phyloP scores from a whole-genome alignment of 352 stramenopile species.

The Pythium inflatum region DNA sequence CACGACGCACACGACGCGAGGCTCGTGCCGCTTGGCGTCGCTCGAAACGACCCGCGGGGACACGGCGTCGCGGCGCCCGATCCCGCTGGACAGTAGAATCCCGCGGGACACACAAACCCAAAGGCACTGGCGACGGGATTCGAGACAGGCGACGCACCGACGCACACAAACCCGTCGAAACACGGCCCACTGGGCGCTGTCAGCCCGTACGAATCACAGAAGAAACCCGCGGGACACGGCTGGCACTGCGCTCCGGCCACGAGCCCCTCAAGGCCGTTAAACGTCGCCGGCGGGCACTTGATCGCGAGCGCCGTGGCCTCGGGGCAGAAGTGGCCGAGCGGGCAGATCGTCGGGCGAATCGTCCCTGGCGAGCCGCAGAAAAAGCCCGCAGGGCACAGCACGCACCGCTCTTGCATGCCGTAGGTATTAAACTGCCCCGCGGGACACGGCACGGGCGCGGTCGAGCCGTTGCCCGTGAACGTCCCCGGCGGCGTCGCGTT shows the following conservation, averaged over 20 bases:
- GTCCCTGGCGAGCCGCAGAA: constrained; percentile 68
- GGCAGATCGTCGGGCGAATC: constrained; percentile 52
- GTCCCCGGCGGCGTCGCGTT: constrained; percentile 51
- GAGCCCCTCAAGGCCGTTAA: constrained; percentile 62
- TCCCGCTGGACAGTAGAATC: constrained; percentile 74
- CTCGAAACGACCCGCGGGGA: constrained; percentile 62
- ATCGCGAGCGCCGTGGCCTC: constrained; percentile 51
- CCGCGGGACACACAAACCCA: constrained; percentile 66
- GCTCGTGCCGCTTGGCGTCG: constrained; percentile 49
- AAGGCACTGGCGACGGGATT: constrained; percentile 57
- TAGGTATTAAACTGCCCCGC: constrained; percentile 70
- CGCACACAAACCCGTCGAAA: constrained; percentile 69
- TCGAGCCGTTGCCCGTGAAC: constrained; percentile 57
- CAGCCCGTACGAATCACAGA: constrained; percentile 87
- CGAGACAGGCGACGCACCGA: constrained; percentile 51
- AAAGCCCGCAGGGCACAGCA: constrained; percentile 71
- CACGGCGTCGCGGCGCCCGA: constrained; percentile 61
- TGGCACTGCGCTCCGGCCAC: constrained; percentile 74
- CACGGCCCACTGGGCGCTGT: constrained; percentile 54
- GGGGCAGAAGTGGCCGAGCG: constrained; percentile 72
- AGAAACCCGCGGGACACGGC: constrained; percentile 78
- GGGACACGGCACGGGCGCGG: constrained; percentile 50
- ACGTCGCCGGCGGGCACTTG: constrained; percentile 69
- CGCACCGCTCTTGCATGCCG: constrained; percentile 50
- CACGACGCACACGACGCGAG: constrained; percentile 71